Percentiles rank a stretch among this genome's conserved stretches.
These are phyloP conservation scores for Desmodesmus armatus DNA, from an alignment of 139 green algal species.

Conservation along the genomic window DNA sequence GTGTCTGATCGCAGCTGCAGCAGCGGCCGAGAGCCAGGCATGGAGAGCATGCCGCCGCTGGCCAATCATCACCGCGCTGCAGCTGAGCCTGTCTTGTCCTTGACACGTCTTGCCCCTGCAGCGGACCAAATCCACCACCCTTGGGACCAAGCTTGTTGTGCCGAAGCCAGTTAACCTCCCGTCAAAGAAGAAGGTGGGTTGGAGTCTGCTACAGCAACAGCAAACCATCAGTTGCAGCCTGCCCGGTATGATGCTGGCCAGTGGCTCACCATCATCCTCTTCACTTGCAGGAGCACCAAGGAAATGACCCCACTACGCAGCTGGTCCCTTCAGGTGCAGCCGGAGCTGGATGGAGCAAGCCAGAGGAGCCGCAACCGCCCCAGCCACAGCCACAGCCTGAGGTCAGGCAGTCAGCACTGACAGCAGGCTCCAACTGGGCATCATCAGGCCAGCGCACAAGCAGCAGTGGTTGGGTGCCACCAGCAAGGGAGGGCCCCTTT, in stretches of 20 bases:
- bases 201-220: not conserved
- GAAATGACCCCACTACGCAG: slow-evolving; percentile 79
- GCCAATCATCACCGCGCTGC: not conserved
- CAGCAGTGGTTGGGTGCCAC: slow-evolving; percentile 27
- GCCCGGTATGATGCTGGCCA: not conserved
- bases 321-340: slow-evolving; percentile 68
- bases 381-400: slow-evolving; percentile 36
- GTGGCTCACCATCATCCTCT: not conserved
- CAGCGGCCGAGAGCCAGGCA: not conserved
- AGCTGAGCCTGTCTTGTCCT: not conserved
- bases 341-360: slow-evolving; percentile 66
- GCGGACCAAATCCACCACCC: slow-evolving; percentile 49
- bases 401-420: slow-evolving; percentile 49
- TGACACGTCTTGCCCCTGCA: slow-evolving; percentile 44
- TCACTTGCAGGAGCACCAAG: slow-evolving; percentile 77
- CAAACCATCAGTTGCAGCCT: not conserved
- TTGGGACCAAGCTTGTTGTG: slow-evolving; percentile 76
- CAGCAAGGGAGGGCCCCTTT: slow-evolving; percentile 31
- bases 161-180: slow-evolving; percentile 88
- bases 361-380: slow-evolving; percentile 53
- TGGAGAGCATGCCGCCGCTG: slow-evolving; percentile 26
- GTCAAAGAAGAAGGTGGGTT: slow-evolving; percentile 79
- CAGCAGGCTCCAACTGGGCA: slow-evolving; percentile 71
- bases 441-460: slow-evolving; percentile 38
- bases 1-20: not conserved